A percentile compares a stretch with the other conserved stretches of the same genome.
Evolutionary conservation across 345 rosid genomes (phyloP).

Genomic region (Citrus australasica): DNA sequence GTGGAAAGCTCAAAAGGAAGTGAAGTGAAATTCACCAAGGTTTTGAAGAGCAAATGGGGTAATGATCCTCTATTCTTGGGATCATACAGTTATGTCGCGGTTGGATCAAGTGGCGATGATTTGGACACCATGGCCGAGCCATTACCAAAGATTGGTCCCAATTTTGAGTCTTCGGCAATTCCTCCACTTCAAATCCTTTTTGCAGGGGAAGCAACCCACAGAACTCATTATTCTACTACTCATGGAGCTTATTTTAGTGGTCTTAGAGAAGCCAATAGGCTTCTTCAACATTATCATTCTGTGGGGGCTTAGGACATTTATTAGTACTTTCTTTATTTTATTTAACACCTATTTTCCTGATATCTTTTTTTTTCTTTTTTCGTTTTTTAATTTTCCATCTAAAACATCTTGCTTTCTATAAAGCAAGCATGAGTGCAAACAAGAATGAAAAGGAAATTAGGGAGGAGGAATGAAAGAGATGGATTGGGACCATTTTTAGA

Average conservation of each 20-base stretch:
- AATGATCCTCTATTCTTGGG: slow-evolving; percentile 84
- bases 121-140: slow-evolving; percentile 82
- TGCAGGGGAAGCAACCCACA: slow-evolving; percentile 99
- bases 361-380: no score
- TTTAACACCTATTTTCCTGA: slow-evolving; percentile 24
- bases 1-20: slow-evolving; percentile 6
- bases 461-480: slow-evolving; percentile 27
- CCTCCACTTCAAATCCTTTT: slow-evolving; percentile 67
- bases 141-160: slow-evolving; percentile 43
- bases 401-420: slow-evolving; percentile 23
- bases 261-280: slow-evolving; percentile 91
- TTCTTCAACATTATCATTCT: slow-evolving; percentile 78
- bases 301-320: slow-evolving; percentile 34
- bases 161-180: neutral
- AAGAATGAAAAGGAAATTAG: slow-evolving; percentile 1
- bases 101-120: slow-evolving; percentile 92
- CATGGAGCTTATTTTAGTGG: slow-evolving; percentile 98
- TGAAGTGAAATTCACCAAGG: slow-evolving; percentile 41
- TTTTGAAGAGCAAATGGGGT: slow-evolving; percentile 89
- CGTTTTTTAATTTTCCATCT: no score
- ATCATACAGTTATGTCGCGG: slow-evolving; percentile 79
- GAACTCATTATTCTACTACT: slow-evolving; percentile 94
- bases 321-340: slow-evolving; percentile 27
- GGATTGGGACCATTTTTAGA: slow-evolving; percentile 40
- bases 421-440: slow-evolving; percentile 16